Base-by-base conservation (phyloP, 352 stramenopile genomes). In the Phytophthora sansomeana region DNA sequence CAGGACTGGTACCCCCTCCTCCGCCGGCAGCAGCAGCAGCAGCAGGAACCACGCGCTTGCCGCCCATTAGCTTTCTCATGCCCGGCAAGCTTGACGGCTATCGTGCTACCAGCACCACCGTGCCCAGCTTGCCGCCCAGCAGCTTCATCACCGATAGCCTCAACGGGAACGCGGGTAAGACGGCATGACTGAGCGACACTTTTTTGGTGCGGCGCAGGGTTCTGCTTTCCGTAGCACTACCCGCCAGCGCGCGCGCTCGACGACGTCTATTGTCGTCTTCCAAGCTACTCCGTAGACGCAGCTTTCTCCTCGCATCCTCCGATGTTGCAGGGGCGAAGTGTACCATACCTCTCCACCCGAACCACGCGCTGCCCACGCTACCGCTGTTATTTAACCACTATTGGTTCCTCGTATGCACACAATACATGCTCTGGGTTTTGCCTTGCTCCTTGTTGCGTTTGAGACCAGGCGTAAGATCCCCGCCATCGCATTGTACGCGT, bases 1-100 rank as follows among this genome's bases (percentile, higher is more conserved):
- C 42, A 66, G 38, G 38, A 43, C 21, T 61, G 41, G 21, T 24
- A 24, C 21, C 21, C 21, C 21, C 21, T 24, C 21, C 57, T 1
- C 58, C 65, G 29, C 57, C 57, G 10, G 21, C 61, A 16, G 44
- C 47, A 66, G 49, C 64, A 33, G 51, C 59, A 13, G n/a, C 61
- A 17, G 48, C 48, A 68, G 51, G 55, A 41, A 81, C 66, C 8
- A 69, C 73, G 13, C 77, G 81, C 16, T 70, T 93, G 41, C 85
- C 85, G 21, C 85, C 85, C 21, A 93, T 93, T 70, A 90, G 85
- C 66, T 91, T 83, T 51, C 75, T 93, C 44, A 93, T 87, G 50
- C 79, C 81, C 0, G 72, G 78, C 55, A 93, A 92, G 33, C 67
- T 91, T 5, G 82, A 90, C 41, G 79, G 78, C 24, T 90, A 83